Base-by-base conservation (phyloP, 345 rosid species). In the Arabis hirsuta region DNA sequence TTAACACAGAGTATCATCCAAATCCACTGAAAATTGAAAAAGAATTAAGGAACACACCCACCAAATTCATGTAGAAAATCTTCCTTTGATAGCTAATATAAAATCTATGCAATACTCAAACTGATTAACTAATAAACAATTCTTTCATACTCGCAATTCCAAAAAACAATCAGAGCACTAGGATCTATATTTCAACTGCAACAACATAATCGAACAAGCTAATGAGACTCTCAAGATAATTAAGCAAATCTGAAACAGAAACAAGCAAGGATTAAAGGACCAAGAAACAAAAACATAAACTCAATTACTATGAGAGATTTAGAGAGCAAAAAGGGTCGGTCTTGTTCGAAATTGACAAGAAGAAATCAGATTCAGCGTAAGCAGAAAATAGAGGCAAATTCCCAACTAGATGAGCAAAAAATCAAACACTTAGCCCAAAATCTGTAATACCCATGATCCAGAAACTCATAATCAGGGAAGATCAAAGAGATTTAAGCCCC, bases 221-320 rank as follows among this genome's bases (percentile, higher is more conserved):
- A 9, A 42, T 3, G 44, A 47, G 59, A 67, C 27, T 66, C 51
- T 10, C 14, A 41, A 26, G 71, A 55, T 38, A 48, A 1, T 20
- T 7, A 43, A 34, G 69, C 29, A 62, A 71, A 71, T 14, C 66
- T 7, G 24, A 41, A 52, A 48, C 14, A 10, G 9, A 12, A 46
- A 29, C 11, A 54, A 36, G 13, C 3, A 50, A 16, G 43, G 19
- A 67, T 26, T 12, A 9, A n/a, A 43, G 9, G 54, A 24, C 31
- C 29, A 67, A 0, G 16, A 46, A 38, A 58, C 5, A 55, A 34
- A 13, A 36, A 50, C 12, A 48, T 4, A 27, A 69, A 55, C 60
- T 70, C 62, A 70, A 58, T 64, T 77, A 77, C 80, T 72, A 71
- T 67, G 72, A 64, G 76, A 69, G 78, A 74, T 39, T 9, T 32